Evolutionary conservation across 129 eudicot species (phyloP), one percentile per base, ranked within the genome.

Genomic region (Lactuca sativa): DNA sequence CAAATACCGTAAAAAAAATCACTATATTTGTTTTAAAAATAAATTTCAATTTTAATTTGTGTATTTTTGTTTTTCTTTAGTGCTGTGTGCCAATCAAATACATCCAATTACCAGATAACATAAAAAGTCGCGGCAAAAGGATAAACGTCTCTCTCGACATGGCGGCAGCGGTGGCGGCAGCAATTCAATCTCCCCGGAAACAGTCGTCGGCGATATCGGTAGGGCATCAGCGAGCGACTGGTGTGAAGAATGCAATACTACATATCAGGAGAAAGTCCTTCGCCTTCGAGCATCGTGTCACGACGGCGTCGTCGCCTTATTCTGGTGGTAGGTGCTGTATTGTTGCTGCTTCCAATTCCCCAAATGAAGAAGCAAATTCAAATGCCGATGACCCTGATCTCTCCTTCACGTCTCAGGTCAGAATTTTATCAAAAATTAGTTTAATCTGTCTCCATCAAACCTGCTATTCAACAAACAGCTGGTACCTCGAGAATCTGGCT

Each of bases 261-360:
- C 33, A 17, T 10, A 59, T 56, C 7, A 77, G 67, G 36, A 49
- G 6, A n/a, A 53, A 38, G 10, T 30, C 78, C 11, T 65, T 58
- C 13, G 31, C 11, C 47, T 51, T 37, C n/a, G 60, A 33, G 33
- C 62, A 3, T 54, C 41, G 5, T 7, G 4, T 54, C 53, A 53
- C 63, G 7, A 9, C 68, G 53, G 7, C 61, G 44, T 6, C 72
- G 48, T 14, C 61, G 9, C 31, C 78, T n/a, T 49, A 72, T 15
- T 67, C 71, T 44, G 60, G 53, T 33, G 43, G 56, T 10, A 36
- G 71, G 44, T 63, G 76, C 9, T 14, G 62, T 30, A 3, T 51
- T 10, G 69, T 79, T 59, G 68, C 63, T 17, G 83, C 78, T 74
- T 73, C 74, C 17, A 76, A 77, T 62, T 68, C 87, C 21, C 64